Base-by-base conservation (phyloP, 1,139 yeast species). In the Spencermartinsiella ligniputridi region DNA sequence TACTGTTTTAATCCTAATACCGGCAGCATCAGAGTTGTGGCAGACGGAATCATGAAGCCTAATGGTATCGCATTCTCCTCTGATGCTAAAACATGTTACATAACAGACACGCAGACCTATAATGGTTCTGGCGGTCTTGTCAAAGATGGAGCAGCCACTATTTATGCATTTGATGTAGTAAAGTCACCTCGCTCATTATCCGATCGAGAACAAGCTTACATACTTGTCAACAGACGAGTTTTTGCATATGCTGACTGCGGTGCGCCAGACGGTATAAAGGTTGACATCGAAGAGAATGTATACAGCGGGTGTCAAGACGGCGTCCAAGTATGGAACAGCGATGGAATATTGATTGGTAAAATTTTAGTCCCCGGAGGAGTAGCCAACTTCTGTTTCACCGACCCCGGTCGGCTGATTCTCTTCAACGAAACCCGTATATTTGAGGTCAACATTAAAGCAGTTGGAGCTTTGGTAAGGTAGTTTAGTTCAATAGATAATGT, bases 211-310 rank as follows among this genome's bases (percentile, higher is more conserved):
- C 29, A 29, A 9, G 51, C 51, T n/a, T 46, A 46, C 21, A 40
- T 51, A n/a, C 49, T 57, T 12, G 39, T 45, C 12, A 54, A 58
- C 40, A 48, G 49, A 27, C 51, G 62, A 12, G 42, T 53, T 18
- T 59, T 59, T 51, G 63, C 63, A 4, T 58, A 47, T 45, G 42
- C 56, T 13, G 59, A 53, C 38, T 37, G 49, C 21, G 62, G 56
- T 3, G 60, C 55, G 6, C 64, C 64, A 1, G 63, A 60, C 42
- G 64, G 64, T 3, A 57, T 62, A 44, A 60, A 58, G 46, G 46
- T 48, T 25, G 66, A 62, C 41, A 38, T 41, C 3, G 40, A 37
- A 1, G 66, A 64, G 3, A 58, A 58, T 39, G 59, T 62, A 2
- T 60, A 54, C 37, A 52, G 60, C 5, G 63, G 63, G 3, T 57